phyloP scores from a whole-genome alignment of 2,329 filamentous ascomycete genomes.

The Tricladium varicosporioides region DNA sequence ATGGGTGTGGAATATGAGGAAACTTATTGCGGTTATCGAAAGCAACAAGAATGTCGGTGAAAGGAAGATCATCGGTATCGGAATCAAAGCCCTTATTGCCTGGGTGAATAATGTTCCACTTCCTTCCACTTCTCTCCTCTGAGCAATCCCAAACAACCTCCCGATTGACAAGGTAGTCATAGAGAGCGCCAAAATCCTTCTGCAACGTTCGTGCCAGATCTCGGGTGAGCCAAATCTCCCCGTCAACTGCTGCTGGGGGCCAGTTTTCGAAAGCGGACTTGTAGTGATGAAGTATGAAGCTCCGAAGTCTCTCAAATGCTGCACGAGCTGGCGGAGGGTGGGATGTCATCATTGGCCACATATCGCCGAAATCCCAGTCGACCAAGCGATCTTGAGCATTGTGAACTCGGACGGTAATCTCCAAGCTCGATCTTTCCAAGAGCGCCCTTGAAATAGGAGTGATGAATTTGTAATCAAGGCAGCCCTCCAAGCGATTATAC shows the following conservation, averaged over 20 bases:
- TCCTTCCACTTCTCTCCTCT: slow-evolving; percentile 58
- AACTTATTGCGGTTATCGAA: slow-evolving; percentile 63
- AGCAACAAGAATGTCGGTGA: slow-evolving; percentile 64
- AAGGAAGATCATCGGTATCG: slow-evolving; percentile 53
- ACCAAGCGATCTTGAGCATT: slow-evolving; percentile 60
- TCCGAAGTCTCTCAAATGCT: slow-evolving; percentile 57
- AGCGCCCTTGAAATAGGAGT: slow-evolving; percentile 62
- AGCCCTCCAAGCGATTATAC: slow-evolving; percentile 50
- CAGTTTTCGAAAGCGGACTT: slow-evolving; percentile 55
- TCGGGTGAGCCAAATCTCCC: slow-evolving; percentile 60
- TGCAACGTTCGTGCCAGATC: slow-evolving; percentile 56
- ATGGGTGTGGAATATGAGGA: slow-evolving; percentile 66
- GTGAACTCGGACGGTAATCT: slow-evolving; percentile 60
- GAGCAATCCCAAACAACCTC: slow-evolving; percentile 64
- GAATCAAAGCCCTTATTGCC: slow-evolving; percentile 47
- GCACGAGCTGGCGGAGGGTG: slow-evolving; percentile 37
- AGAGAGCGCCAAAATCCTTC: slow-evolving; percentile 64
- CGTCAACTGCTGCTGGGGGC: slow-evolving; percentile 49
- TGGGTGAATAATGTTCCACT: slow-evolving; percentile 60
- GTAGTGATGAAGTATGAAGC: slow-evolving; percentile 60
- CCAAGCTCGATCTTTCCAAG: slow-evolving; percentile 59
- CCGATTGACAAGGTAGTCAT: slow-evolving; percentile 68
- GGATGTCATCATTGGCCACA: slow-evolving; percentile 50
- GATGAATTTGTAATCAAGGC: slow-evolving; percentile 55
- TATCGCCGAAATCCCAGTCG: slow-evolving; percentile 58